Conservation (phyloP, 768 basidiomycete species). For the Butyriboletus loyo region DNA sequence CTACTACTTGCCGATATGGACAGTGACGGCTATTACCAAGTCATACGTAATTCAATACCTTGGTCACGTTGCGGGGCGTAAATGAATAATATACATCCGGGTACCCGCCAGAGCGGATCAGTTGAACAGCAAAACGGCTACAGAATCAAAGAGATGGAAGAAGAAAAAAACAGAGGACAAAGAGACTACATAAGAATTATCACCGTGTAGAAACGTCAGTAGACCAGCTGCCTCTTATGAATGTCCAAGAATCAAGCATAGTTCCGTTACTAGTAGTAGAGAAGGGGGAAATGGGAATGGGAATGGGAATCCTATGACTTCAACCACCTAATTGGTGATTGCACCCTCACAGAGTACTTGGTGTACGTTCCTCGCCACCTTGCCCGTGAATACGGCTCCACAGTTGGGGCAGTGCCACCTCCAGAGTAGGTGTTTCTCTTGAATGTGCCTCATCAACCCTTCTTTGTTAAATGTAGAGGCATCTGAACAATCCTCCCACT, state of each 20-base stretch:
- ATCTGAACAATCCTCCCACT: conserved; percentile 26
- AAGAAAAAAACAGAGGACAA: neutral
- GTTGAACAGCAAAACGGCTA: neutral
- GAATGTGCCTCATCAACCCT: conserved; percentile 23
- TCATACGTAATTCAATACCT: neutral
- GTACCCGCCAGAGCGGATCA: neutral
- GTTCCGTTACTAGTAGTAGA: neutral
- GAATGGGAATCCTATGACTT: neutral
- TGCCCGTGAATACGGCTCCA: conserved; percentile 14
- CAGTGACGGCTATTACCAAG: neutral
- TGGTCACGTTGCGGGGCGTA: neutral
- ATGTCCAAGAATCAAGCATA: neutral
- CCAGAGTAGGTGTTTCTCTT: conserved; percentile 26
- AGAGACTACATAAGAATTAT: neutral
- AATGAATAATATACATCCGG: neutral
- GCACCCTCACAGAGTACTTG: conserved; percentile 6
- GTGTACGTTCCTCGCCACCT: conserved; percentile 20
- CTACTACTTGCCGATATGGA: too few relatives aligned
- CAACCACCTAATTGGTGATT: conserved; percentile 1
- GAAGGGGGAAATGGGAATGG: neutral
- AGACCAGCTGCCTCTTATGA: conserved; percentile 8
- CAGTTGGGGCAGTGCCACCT: conserved; percentile 25
- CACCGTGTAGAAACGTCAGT: neutral
- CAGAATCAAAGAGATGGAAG: neutral
- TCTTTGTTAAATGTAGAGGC: conserved; percentile 15